Evolutionary conservation across 164 flowering plant genomes (phyloP), one percentile per base, ranked within the genome.

Genomic region (Chloranthus sessilifolius): DNA sequence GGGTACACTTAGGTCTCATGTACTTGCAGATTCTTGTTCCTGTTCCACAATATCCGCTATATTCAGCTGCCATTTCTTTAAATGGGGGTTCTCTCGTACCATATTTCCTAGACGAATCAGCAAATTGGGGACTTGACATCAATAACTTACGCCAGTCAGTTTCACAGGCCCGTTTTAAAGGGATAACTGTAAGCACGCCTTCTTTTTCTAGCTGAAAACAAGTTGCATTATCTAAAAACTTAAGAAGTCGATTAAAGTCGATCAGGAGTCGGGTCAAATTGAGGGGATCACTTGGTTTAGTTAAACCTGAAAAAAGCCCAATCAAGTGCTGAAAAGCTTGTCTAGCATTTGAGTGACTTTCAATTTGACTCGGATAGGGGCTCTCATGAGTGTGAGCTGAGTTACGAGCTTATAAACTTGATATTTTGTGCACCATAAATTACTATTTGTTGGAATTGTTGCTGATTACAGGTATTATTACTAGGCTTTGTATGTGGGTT

Each of bases 31-130:
- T 92, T 59, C 60, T 92, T 68, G 99, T 88, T 48, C 97, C 99
- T 35, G 99, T 92, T 60, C 99, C 99, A 27, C 99, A 88, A 56
- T 92, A 92, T 61, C 99, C 99, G n/a, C 96, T 92, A 26, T 88
- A 92, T 65, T 92, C 99, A 12, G 99, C 99, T 53, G 52, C 99
- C 39, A 92, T 92, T 59, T 50, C 95, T 47, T 68, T 92, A 22
- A 64, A 34, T 59, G 96, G 99, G 36, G 97, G 99, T 43, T 69
- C 95, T 60, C 95, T 92, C 53, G 95, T 92, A 53, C 97, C 97
- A 41, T 92, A 92, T 60, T 92, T 74, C 70, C 79, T 92, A 28
- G 99, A 88, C 59, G 99, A 92, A 76, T 73, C 95, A 11, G 99
- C 85, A 61, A 92, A 88, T 50, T 92, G 96, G 99, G 96, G 96